Percentiles rank a stretch among this genome's conserved stretches.
Conservation (phyloP, 306 rosid genomes). For the Dalbergia cultrata region DNA sequence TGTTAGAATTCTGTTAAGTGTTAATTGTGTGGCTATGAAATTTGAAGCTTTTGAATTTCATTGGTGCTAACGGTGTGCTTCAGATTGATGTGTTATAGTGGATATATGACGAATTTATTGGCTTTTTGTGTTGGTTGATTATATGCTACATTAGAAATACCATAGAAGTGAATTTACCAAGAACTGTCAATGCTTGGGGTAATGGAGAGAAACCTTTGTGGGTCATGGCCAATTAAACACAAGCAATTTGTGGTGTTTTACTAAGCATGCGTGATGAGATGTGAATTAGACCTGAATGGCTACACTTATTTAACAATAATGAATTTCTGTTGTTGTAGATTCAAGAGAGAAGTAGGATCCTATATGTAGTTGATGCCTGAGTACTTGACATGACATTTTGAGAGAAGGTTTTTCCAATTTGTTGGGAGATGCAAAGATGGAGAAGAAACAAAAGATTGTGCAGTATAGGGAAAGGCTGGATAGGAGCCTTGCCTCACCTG, state of each 20-base stretch:
- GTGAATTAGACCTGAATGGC: conserved; percentile 1
- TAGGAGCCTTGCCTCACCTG: conserved; percentile 73
- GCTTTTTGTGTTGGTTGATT: conserved; percentile 17
- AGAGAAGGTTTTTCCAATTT: conserved; percentile 38
- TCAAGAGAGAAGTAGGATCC: conserved; percentile 42
- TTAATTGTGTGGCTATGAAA: conserved; percentile 6
- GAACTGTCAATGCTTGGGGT: conserved; percentile 21
- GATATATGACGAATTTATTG: conserved; percentile 7
- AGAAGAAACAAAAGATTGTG: conserved; percentile 61
- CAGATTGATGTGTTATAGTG: neutral
- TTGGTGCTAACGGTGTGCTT: conserved; percentile 1
- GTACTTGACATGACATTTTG: conserved; percentile 31
- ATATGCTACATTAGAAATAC: neutral
- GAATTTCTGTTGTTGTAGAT: conserved; percentile 20
- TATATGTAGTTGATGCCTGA: conserved; percentile 24
- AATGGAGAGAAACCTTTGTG: conserved; percentile 14
- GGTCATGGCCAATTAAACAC: conserved; percentile 11
- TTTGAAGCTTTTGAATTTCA: neutral
- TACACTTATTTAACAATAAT: conserved; percentile 20
- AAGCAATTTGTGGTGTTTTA: neutral
- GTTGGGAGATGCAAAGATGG: conserved; percentile 65
- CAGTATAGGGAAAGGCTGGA: conserved; percentile 87
- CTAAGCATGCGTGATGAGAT: conserved; percentile 38
- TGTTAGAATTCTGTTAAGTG: conserved; percentile 9
- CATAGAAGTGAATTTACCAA: neutral